Evolutionary conservation across 2,329 filamentous ascomycete genomes (phyloP), one percentile per base, ranked within the genome.

Genomic region (Arachnopeziza araneosa): DNA sequence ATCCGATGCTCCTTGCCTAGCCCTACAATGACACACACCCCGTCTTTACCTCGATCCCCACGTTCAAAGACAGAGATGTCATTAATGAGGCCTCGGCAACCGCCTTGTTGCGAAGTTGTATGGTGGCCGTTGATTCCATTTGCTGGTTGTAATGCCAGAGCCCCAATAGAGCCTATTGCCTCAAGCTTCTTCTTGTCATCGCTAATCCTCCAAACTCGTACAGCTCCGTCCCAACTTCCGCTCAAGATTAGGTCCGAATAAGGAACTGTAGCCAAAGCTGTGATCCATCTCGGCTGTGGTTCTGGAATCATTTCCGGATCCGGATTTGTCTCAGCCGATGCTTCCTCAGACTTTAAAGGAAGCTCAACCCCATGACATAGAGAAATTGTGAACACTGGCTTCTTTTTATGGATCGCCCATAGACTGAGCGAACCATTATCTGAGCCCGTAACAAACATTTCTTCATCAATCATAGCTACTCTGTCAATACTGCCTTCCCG

Each of bases 351-450:
- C 2, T 80, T 78, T 56, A 93, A 77, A 1, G 88, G 79, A 2
- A 87, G 84, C 61, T 97, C 92, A 56, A 96, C 78, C 32, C 95
- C 95, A 74, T 99, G 95, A 3, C 93, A 92, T 30, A 90, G 80
- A 1, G 88, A 83, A 52, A 95, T 77, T 2, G 90, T 89, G 75
- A 87, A 89, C 10, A 99, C 80, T 0, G 95, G 89, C 75, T 98
- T 98, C 82, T 99, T 99, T 79, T 96, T 96, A 72, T 93, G 84
- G 23, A 92, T 81, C 62, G 87, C 91, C 93, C 93, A 98, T 14
- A 98, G 82, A 0, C 87, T 88, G 56, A 99, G 79, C 6, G 88
- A 84, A 57, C 95, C 95, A 68, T 95, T 96, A 76, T 99, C 93
- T 60, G 90, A 90, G 23, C 93, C 95, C 0, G 95, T 99, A 63